Evolutionary conservation across 1,139 yeast species (phyloP).

Genomic region (Suhomyces yuchorum): DNA sequence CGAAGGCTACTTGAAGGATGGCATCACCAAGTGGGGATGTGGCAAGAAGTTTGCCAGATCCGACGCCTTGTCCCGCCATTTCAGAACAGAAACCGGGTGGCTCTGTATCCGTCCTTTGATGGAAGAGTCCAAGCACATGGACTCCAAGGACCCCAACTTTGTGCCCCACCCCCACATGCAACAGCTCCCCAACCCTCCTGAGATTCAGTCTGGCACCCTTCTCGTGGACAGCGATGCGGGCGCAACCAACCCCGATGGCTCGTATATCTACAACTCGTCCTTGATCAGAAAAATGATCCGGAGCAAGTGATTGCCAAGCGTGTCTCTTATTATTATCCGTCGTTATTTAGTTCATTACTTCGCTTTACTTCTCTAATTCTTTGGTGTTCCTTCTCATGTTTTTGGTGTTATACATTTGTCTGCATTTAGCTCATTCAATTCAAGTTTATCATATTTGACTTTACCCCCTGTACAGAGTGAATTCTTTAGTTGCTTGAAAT

Average conservation of each 20-base stretch:
- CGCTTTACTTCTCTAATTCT: constrained; percentile 1
- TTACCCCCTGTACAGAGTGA: background rate
- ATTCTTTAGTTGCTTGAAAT: background rate
- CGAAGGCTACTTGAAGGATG: constrained; percentile 54
- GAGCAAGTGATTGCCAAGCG: constrained; percentile 8
- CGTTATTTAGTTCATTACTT: background rate
- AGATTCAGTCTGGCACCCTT: constrained; percentile 1
- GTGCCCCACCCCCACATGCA: constrained; percentile 4
- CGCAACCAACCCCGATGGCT: constrained; percentile 5
- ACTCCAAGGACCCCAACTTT: constrained; percentile 25
- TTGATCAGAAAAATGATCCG: constrained; percentile 12
- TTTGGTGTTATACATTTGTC: constrained; percentile 4
- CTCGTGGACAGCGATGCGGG: constrained; percentile 1
- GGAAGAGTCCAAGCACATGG: constrained; percentile 37
- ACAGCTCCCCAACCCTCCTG: constrained; percentile 3
- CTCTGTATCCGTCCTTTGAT: constrained; percentile 56
- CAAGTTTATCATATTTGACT: background rate
- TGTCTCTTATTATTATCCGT: background rate
- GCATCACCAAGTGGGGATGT: constrained; percentile 59
- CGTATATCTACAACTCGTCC: constrained; percentile 12
- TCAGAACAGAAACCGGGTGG: constrained; percentile 62
- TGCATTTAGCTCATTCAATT: constrained; percentile 2
- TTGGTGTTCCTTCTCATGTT: constrained; percentile 1
- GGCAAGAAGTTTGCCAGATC: constrained; percentile 59
- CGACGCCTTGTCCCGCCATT: constrained; percentile 60